Conservation (phyloP, 2,329 filamentous ascomycete species). For the Neofusicoccum kwambonambiense region DNA sequence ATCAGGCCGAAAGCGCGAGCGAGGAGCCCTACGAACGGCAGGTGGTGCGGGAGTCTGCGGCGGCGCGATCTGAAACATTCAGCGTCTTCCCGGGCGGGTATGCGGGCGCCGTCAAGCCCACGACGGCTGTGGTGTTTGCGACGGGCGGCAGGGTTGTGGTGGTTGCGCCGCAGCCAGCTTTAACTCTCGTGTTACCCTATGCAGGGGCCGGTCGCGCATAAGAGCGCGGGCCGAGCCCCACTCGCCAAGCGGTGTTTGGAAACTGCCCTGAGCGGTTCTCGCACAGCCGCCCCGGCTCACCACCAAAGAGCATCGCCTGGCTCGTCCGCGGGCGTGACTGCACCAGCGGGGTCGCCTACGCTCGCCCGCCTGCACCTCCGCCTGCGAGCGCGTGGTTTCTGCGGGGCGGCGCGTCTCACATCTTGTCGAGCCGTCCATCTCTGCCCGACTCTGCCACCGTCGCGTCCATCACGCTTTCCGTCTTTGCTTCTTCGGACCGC, state of each 20-base stretch:
- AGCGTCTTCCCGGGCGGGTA: background rate
- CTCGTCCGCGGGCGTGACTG: background rate
- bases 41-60: background rate
- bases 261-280: background rate
- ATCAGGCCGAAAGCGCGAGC: conserved; percentile 7
- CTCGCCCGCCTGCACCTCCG: background rate
- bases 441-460: background rate
- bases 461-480: background rate
- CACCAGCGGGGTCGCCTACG: background rate
- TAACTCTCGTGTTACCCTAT: no score
- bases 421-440: background rate
- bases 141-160: background rate
- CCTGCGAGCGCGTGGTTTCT: background rate
- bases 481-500: background rate
- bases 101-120: background rate
- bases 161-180: background rate
- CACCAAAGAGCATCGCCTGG: background rate
- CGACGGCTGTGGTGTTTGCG: background rate
- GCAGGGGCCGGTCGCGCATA: background rate
- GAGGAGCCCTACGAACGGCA: background rate
- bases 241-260: background rate
- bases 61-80: conserved; percentile 2
- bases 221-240: background rate
- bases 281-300: background rate
- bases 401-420: background rate